Conservation (phyloP, 2,329 filamentous ascomycete species). For the Hymenoscyphus albidus region DNA sequence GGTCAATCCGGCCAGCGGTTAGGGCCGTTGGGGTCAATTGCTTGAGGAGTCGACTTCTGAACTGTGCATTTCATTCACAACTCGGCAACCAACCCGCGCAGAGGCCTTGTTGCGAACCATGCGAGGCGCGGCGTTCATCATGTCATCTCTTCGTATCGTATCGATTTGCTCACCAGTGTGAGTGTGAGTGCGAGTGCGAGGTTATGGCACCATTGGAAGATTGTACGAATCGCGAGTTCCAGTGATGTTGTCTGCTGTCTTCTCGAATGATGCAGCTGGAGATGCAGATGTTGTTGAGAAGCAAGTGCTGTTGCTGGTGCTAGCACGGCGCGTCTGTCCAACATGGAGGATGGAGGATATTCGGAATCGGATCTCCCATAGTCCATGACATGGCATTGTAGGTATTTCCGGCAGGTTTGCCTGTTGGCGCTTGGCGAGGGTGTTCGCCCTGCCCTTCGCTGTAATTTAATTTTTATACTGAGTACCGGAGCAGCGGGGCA, state of each 20-base stretch:
- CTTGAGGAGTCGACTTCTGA: not conserved
- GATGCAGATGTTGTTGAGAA: not conserved
- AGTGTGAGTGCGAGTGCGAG: not conserved
- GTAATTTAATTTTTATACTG: too few species aligned
- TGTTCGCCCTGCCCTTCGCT: too few species aligned
- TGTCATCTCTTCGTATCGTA: not conserved
- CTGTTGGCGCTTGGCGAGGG: too few species aligned
- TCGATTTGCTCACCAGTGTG: not conserved
- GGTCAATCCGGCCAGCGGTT: not conserved
- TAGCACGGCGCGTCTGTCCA: too few species aligned
- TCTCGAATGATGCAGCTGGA: not conserved
- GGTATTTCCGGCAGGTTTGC: too few species aligned
- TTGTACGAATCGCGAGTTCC: not conserved
- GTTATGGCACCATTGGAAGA: not conserved
- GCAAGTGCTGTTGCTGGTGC: not conserved
- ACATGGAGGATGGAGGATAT: too few species aligned
- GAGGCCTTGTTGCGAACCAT: not conserved
- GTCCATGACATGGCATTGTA: too few species aligned
- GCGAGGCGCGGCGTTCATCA: not conserved
- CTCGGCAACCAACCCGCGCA: not conserved
- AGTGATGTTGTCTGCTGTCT: not conserved
- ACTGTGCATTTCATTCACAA: not conserved
- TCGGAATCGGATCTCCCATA: too few species aligned
- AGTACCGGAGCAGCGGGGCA: too few species aligned
- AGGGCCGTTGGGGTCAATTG: not conserved